Conservation (phyloP, 2,329 filamentous ascomycete species). For the Claviceps sorghi region DNA sequence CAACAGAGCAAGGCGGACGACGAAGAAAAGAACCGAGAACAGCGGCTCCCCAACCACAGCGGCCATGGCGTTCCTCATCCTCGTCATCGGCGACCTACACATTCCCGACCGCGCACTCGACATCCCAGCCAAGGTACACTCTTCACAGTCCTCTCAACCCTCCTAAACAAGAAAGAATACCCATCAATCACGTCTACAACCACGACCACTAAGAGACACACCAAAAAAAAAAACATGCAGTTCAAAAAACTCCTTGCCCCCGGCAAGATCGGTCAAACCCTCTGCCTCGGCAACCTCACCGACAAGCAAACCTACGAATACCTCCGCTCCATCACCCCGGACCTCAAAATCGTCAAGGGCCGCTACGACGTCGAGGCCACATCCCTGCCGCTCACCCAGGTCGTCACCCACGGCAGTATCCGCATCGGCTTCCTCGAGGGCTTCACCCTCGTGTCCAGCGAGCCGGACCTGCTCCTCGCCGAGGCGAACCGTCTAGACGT, state of each 20-base stretch:
- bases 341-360: constrained; percentile 56
- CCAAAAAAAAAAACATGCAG: constrained; percentile 25
- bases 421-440: constrained; percentile 55
- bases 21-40: too few relatives aligned
- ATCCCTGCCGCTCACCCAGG: constrained; percentile 48
- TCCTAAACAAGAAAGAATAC: too few relatives aligned
- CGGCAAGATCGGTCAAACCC: constrained; percentile 69
- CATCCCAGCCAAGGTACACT: constrained; percentile 70
- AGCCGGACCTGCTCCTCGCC: constrained; percentile 51
- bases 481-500: constrained; percentile 56
- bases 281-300: constrained; percentile 68
- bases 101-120: constrained; percentile 86
- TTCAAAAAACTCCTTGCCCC: constrained; percentile 76
- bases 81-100: constrained; percentile 86
- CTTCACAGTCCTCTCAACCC: constrained; percentile 1
- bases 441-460: constrained; percentile 52
- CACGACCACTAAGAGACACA: background rate
- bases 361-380: constrained; percentile 53
- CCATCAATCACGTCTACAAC: background rate
- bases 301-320: constrained; percentile 71
- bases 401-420: constrained; percentile 50
- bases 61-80: constrained; percentile 71
- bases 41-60: background rate
- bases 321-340: constrained; percentile 58
- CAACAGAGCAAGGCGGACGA: background rate